Evolutionary conservation across 78 protist species (phyloP).

Genomic region (Chrysochromulina tobinii): DNA sequence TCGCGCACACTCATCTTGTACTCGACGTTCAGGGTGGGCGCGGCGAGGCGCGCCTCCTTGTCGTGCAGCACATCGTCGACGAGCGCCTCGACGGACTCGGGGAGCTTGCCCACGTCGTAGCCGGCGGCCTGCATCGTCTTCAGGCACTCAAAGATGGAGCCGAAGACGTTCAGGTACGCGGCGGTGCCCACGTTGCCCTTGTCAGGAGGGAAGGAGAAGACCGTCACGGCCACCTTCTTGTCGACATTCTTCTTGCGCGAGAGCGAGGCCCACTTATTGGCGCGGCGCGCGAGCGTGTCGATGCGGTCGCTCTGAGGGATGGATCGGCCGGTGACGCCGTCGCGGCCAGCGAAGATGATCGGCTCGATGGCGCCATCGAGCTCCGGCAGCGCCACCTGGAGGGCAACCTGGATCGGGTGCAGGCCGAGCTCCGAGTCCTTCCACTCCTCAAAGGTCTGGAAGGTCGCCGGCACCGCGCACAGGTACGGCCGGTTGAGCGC

Average conservation of each 20-base stretch:
- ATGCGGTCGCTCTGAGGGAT: constrained; percentile 36
- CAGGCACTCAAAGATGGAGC: constrained; percentile 35
- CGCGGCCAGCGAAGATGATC: constrained; percentile 57
- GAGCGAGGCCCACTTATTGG: constrained; percentile 46
- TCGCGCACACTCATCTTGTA: constrained; percentile 43
- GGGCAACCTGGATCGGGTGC: constrained; percentile 59
- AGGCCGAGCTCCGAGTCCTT: constrained; percentile 56
- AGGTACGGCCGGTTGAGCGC: constrained; percentile 56
- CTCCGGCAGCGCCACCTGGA: constrained; percentile 60
- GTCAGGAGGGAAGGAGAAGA: constrained; percentile 65
- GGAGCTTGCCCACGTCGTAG: constrained; percentile 38
- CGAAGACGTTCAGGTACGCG: constrained; percentile 58
- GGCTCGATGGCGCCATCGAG: constrained; percentile 62
- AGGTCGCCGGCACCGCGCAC: constrained; percentile 44
- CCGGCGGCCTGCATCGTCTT: constrained; percentile 28
- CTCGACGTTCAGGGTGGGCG: constrained; percentile 56
- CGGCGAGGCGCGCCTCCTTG: constrained; percentile 46
- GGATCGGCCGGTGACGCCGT: constrained; percentile 45
- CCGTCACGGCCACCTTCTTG: constrained; percentile 50
- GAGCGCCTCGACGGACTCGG: constrained; percentile 42
- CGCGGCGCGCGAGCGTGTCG: neutral
- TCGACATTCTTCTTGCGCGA: constrained; percentile 27
- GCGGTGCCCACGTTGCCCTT: constrained; percentile 64
- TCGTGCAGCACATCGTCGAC: constrained; percentile 49
- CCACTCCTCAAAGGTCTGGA: constrained; percentile 62